Conservation (phyloP, 805 yeast species). For the Myxozyma melibiosi region DNA sequence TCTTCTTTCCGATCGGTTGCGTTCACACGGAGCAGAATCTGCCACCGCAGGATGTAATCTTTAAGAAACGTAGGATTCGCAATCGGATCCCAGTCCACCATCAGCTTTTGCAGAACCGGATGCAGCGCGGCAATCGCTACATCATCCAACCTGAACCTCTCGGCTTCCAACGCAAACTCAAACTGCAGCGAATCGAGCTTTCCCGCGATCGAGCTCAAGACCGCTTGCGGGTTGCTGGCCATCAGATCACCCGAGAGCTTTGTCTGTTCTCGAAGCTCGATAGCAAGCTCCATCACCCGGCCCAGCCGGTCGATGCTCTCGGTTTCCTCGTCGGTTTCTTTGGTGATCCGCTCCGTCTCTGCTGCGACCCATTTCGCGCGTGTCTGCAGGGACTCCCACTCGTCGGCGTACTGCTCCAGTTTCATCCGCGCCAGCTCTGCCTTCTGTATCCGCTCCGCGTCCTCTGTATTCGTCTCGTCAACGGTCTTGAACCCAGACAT, state of each 20-base stretch:
- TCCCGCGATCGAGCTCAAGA: conserved; percentile 43
- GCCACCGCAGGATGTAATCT: conserved; percentile 41
- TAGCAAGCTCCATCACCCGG: conserved; percentile 12
- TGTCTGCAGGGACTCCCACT: conserved; percentile 32
- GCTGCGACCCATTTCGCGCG: conserved; percentile 19
- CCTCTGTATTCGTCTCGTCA: conserved; percentile 6
- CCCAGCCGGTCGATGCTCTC: conserved; percentile 22
- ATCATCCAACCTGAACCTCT: conserved; percentile 34
- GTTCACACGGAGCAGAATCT: conserved; percentile 26
- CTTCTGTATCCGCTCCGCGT: conserved; percentile 5
- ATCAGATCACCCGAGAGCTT: background rate
- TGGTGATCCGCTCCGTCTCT: conserved; percentile 18
- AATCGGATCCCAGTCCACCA: conserved; percentile 47
- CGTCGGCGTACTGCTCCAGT: conserved; percentile 30
- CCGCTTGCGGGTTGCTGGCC: background rate
- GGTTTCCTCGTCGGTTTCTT: conserved; percentile 22
- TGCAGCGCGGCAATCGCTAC: conserved; percentile 36
- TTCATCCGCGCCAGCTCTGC: conserved; percentile 31
- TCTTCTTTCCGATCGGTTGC: background rate
- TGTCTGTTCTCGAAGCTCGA: background rate
- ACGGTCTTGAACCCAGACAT: conserved; percentile 13
- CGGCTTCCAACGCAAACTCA: conserved; percentile 30
- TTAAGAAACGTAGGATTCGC: conserved; percentile 41
- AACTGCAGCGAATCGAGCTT: conserved; percentile 35
- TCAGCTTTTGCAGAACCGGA: conserved; percentile 23